Conservation (phyloP, 2,329 filamentous ascomycete species). For the Claviceps fusiformis region DNA sequence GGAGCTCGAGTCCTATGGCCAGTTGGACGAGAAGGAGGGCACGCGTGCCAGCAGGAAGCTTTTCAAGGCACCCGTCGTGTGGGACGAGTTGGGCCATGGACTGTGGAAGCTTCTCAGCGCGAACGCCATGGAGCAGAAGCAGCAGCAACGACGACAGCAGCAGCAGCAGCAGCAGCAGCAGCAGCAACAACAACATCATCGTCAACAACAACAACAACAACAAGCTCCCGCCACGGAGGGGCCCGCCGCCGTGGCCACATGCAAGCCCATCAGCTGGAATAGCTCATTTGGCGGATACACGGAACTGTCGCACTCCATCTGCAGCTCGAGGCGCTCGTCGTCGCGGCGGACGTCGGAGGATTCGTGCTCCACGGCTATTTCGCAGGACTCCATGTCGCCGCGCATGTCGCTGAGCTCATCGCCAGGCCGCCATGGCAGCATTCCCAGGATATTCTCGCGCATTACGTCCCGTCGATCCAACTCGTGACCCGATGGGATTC, state of each 20-base stretch:
- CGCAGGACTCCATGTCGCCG: conserved; percentile 3
- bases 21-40: conserved; percentile 20
- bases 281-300: not conserved
- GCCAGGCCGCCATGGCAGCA: conserved; percentile 5
- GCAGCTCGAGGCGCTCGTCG: conserved; percentile 1
- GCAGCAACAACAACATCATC: not conserved
- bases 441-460: conserved; percentile 6
- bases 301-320: not conserved
- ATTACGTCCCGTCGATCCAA: conserved; percentile 5
- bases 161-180: not conserved
- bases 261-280: conserved; percentile 1
- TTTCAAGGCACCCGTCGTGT: conserved; percentile 25
- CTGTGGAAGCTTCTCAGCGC: conserved; percentile 18
- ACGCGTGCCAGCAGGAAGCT: conserved; percentile 22
- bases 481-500: not conserved
- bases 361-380: conserved; percentile 2
- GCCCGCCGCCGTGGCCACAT: not conserved
- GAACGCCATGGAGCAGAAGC: conserved; percentile 8
- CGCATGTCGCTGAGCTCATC: conserved; percentile 7
- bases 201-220: not conserved
- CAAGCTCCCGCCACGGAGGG: not conserved
- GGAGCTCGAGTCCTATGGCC: conserved; percentile 20
- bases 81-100: conserved; percentile 23
- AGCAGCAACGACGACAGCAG: not conserved
- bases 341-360: conserved; percentile 4